A percentile compares a stretch with the other conserved stretches of the same genome.
phyloP scores from a whole-genome alignment of 2,329 filamentous ascomycete genomes.

The Neonectria hederae region DNA sequence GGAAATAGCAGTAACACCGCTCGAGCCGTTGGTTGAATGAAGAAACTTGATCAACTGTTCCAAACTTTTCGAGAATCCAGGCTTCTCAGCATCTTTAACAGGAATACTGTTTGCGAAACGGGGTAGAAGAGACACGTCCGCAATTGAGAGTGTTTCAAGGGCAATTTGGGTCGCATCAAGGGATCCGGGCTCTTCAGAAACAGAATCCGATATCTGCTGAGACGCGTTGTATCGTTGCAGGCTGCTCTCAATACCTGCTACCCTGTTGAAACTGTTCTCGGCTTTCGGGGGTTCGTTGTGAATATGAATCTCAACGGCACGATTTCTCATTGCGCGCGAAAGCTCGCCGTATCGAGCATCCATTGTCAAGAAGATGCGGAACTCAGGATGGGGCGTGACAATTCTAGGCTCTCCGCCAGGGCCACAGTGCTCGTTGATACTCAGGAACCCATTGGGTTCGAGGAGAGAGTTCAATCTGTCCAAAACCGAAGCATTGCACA shows the following conservation, averaged over 20 bases:
- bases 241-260: constrained; percentile 59
- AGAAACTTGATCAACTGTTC: constrained; percentile 44
- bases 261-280: constrained; percentile 48
- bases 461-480: constrained; percentile 94
- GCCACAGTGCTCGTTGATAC: constrained; percentile 92
- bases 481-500: constrained; percentile 93
- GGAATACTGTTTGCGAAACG: constrained; percentile 44
- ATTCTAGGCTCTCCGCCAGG: constrained; percentile 82
- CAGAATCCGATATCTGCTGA: constrained; percentile 44
- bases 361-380: constrained; percentile 93
- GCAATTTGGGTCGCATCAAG: constrained; percentile 47
- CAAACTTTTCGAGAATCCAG: constrained; percentile 27
- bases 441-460: constrained; percentile 86
- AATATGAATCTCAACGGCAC: constrained; percentile 89
- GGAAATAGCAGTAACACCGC: constrained; percentile 46
- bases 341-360: constrained; percentile 92
- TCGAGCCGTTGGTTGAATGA: constrained; percentile 45
- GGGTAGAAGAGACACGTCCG: constrained; percentile 54
- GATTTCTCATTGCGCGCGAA: constrained; percentile 95
- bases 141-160: constrained; percentile 59
- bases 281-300: constrained; percentile 53
- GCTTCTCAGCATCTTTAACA: constrained; percentile 3
- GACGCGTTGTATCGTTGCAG: constrained; percentile 58
- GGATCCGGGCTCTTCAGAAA: constrained; percentile 33
- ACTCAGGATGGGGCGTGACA: constrained; percentile 83